Evolutionary conservation across 306 rosid genomes (phyloP).

Genomic region (Crotalaria pallida): DNA sequence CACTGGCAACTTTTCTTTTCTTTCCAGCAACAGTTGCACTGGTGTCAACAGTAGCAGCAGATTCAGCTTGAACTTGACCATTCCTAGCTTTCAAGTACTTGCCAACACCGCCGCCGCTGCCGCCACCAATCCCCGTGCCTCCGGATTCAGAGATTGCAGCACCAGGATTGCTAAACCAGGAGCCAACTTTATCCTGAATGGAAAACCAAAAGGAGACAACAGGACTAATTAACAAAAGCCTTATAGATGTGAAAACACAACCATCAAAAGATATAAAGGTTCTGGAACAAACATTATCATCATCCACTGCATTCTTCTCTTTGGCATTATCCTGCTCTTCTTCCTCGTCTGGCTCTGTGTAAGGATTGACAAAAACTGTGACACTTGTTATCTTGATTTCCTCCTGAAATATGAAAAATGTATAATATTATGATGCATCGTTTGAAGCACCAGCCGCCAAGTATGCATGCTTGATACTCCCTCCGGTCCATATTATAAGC

Average conservation of each 20-base stretch:
- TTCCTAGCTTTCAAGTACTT: slow-evolving; percentile 73
- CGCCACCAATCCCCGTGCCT: slow-evolving; percentile 33
- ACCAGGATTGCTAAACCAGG: slow-evolving; percentile 89
- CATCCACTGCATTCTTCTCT: slow-evolving; percentile 65
- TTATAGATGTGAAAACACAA: not conserved
- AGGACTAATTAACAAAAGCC: not conserved
- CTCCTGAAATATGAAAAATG: slow-evolving; percentile 52
- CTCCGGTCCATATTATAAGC: too few relatives aligned
- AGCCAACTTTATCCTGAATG: slow-evolving; percentile 76
- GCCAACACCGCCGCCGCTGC: slow-evolving; percentile 66
- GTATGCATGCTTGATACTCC: too few relatives aligned
- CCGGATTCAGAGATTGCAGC: slow-evolving; percentile 59
- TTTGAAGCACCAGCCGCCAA: not conserved
- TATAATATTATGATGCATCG: slow-evolving; percentile 4
- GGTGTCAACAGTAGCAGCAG: slow-evolving; percentile 44
- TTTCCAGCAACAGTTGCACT: slow-evolving; percentile 41
- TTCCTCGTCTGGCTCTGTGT: slow-evolving; percentile 87
- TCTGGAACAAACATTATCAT: slow-evolving; percentile 62
- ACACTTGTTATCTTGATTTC: slow-evolving; percentile 84
- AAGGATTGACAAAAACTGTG: slow-evolving; percentile 79
- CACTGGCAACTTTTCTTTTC: slow-evolving; percentile 63
- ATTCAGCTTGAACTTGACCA: slow-evolving; percentile 40
- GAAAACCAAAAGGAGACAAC: not conserved
- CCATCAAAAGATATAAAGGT: slow-evolving; percentile 2
- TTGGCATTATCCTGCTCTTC: slow-evolving; percentile 55